These are phyloP conservation scores for Ephemerocybe angulata DNA, from an alignment of 768 basidiomycete species.

Conservation along the genomic window DNA sequence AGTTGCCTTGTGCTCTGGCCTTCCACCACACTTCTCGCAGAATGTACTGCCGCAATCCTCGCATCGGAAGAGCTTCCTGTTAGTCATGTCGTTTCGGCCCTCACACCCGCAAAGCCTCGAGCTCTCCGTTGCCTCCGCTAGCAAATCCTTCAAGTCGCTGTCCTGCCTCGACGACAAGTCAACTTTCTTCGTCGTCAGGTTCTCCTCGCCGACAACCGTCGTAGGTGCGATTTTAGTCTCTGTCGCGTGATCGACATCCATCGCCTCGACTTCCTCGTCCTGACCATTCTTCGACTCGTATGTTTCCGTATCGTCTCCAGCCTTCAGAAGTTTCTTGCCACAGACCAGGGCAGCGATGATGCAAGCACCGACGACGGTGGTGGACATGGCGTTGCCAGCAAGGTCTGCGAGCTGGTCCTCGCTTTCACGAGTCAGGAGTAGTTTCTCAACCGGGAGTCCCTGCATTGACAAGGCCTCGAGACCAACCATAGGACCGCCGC, in stretches of 20 bases:
- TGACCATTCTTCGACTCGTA: constrained; percentile 62
- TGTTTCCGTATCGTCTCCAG: constrained; percentile 58
- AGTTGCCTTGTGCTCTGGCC: constrained; percentile 79
- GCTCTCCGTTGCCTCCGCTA: constrained; percentile 63
- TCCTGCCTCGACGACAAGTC: constrained; percentile 59
- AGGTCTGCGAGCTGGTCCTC: constrained; percentile 93
- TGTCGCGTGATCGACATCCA: constrained; percentile 12
- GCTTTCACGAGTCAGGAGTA: constrained; percentile 87
- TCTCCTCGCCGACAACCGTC: constrained; percentile 69
- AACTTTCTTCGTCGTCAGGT: constrained; percentile 58
- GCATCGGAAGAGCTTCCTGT: constrained; percentile 63
- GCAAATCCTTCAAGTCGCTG: constrained; percentile 49
- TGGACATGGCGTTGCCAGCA: constrained; percentile 97
- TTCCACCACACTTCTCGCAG: constrained; percentile 84
- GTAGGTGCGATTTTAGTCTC: constrained; percentile 30
- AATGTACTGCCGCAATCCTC: constrained; percentile 72
- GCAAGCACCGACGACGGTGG: constrained; percentile 90
- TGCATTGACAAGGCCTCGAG: constrained; percentile 92
- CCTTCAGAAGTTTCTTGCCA: constrained; percentile 61
- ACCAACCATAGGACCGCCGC: constrained; percentile 94
- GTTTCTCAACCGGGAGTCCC: constrained; percentile 88
- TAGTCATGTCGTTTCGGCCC: constrained; percentile 76
- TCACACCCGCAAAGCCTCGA: constrained; percentile 88
- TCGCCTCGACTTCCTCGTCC: constrained; percentile 30
- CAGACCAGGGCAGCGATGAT: constrained; percentile 79